phyloP scores from a whole-genome alignment of 2,329 filamentous ascomycete genomes.

The Beauveria medogensis region DNA sequence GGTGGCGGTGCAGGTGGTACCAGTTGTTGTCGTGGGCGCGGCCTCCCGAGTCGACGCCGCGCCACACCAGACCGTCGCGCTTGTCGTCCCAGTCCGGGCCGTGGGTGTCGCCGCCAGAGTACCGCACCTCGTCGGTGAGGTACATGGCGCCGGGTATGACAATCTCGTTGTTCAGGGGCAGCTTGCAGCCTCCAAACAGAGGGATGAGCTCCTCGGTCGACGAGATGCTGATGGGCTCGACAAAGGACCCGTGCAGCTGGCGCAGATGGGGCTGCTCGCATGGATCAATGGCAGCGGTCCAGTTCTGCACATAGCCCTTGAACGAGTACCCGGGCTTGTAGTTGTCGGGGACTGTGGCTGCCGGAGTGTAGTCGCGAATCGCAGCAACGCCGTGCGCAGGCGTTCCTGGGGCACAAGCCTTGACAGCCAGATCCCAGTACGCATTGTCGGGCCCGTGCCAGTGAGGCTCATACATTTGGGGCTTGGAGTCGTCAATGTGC shows the following conservation, averaged over 20 bases:
- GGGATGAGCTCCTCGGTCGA: constrained; percentile 49
- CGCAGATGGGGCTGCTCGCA: constrained; percentile 48
- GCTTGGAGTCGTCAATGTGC: constrained; percentile 26
- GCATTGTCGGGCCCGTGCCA: constrained; percentile 39
- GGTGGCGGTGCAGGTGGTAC: constrained; percentile 63
- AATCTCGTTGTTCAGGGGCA: constrained; percentile 56
- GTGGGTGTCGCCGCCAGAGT: constrained; percentile 46
- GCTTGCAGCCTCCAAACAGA: constrained; percentile 55
- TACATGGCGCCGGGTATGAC: constrained; percentile 60
- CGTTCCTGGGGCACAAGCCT: constrained; percentile 49
- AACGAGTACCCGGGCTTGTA: constrained; percentile 30
- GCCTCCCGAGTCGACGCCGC: constrained; percentile 57
- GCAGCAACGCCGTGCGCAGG: constrained; percentile 32
- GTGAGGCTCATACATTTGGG: constrained; percentile 34
- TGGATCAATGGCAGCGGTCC: constrained; percentile 49
- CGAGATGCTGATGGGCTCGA: constrained; percentile 43
- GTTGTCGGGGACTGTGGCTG: constrained; percentile 25
- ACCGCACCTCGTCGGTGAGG: constrained; percentile 48
- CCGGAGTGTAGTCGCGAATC: constrained; percentile 22
- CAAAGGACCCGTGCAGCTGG: constrained; percentile 48
- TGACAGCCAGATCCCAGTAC: constrained; percentile 52
- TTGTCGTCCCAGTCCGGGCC: constrained; percentile 54
- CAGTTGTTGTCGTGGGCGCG: constrained; percentile 47
- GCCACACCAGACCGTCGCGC: constrained; percentile 49
- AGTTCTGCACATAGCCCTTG: constrained; percentile 48